Base-by-base conservation (phyloP, 768 basidiomycete species). In the Psilocybe cubensis region DNA sequence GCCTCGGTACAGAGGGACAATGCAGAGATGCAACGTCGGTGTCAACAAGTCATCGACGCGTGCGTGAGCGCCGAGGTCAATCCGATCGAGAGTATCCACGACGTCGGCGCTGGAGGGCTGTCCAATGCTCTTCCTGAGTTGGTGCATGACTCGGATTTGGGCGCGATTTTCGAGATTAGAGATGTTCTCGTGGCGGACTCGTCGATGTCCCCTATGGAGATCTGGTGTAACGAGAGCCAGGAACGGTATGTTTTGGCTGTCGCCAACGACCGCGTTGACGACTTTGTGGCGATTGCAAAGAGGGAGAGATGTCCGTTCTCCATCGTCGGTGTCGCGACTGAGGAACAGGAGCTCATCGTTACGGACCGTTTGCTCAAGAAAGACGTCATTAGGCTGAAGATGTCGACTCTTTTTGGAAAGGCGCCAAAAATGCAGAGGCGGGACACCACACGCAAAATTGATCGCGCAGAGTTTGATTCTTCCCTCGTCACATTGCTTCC, bases 191-290 rank as follows among this genome's bases (percentile, higher is more conserved):
- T 97, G 38, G 96, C 94, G 25, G 97, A 98, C 70, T 80, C 83
- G 21, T 89, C 91, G 35, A 93, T 99, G 92, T 95, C 93, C 3
- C 97, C 97, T 0, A 98, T 99, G 96, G 96, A 98, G 75, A 98
- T 98, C 48, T 99, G 97, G 97, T 98, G 97, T 70, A 99, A 99
- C 74, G 97, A 99, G 74, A 91, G 88, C 62, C 97, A 98, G 76
- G 97, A 98, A 67, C 88, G 97, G 35, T 99, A 98, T 69, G 97
- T 98, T 25, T 82, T 98, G 27, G 97, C 97, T 8, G 83, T 99
- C 58, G 83, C 85, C 0, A 83, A 85, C 2, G 80, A 83, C 52
- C 83, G 82, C 56, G 76, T 86, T 20, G 71, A 74, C 2, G 71
- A 75, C 4, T 98, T 99, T 72, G 86, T 87, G 65, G 74, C 65